Evolutionary conservation across 306 rosid species (phyloP).

Genomic region (Ormosia emarginata): DNA sequence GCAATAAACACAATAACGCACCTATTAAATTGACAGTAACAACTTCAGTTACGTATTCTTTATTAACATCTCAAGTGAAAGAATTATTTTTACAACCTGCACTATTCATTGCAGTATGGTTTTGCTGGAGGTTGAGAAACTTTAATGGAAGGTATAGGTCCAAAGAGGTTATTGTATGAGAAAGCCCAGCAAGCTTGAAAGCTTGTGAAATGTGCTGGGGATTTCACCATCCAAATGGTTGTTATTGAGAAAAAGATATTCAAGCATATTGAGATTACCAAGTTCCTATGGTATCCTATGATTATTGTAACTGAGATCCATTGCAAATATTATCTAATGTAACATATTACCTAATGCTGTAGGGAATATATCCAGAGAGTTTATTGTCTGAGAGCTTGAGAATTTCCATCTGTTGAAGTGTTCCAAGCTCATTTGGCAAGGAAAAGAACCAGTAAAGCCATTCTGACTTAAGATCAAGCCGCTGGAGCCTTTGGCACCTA

Average conservation of each 20-base stretch:
- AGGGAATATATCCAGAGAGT: constrained; percentile 50
- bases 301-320: constrained; percentile 64
- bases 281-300: constrained; percentile 44
- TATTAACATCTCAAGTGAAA: no score
- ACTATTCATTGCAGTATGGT: no score
- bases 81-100: no score
- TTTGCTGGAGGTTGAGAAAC: constrained; percentile 27
- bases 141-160: constrained; percentile 50
- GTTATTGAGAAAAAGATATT: constrained; percentile 51
- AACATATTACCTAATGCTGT: constrained; percentile 44
- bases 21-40: no score
- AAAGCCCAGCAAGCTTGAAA: constrained; percentile 56
- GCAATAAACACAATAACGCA: no score
- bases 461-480: constrained; percentile 66
- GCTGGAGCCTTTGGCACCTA: constrained; percentile 63
- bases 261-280: constrained; percentile 51
- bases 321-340: constrained; percentile 42
- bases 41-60: no score
- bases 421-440: constrained; percentile 51
- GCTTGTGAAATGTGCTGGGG: constrained; percentile 55
- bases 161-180: constrained; percentile 60
- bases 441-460: constrained; percentile 28
- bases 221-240: constrained; percentile 60
- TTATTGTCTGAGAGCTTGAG: constrained; percentile 56
- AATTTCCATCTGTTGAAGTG: constrained; percentile 55